Evolutionary conservation across 2,329 filamentous ascomycete genomes (phyloP).

Genomic region (Chrysoporthe deuterocubensis): DNA sequence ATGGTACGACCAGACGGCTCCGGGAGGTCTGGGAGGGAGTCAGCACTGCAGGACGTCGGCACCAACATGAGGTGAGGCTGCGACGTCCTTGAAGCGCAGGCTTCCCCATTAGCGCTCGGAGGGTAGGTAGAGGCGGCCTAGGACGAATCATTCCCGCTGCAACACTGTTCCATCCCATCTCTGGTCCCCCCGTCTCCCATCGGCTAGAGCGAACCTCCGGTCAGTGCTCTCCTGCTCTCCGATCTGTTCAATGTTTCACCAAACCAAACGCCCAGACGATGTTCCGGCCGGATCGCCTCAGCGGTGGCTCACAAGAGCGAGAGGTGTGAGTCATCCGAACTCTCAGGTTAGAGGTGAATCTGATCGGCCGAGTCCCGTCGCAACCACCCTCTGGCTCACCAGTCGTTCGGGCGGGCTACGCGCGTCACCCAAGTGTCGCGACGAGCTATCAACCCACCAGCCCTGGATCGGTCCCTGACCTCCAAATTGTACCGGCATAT

Average conservation of each 20-base stretch:
- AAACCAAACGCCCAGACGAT: conserved; percentile 4
- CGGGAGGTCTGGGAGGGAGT: too few relatives aligned
- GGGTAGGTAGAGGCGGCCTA: not conserved
- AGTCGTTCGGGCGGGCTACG: not conserved
- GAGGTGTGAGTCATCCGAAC: not conserved
- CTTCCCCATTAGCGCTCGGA: not conserved
- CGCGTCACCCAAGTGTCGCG: not conserved
- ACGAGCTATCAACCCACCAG: not conserved
- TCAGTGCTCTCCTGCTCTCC: not conserved
- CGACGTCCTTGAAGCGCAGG: not conserved
- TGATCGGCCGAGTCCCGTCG: not conserved
- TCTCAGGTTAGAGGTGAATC: not conserved
- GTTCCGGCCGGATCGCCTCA: not conserved
- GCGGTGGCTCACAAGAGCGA: not conserved
- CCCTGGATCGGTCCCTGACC: not conserved
- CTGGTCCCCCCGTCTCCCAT: not conserved
- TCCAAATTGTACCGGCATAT: not conserved
- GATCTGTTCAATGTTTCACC: conserved; percentile 11
- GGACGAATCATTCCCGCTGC: not conserved
- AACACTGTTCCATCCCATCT: conserved; percentile 10
- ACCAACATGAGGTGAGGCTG: not conserved
- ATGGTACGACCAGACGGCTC: too few relatives aligned
- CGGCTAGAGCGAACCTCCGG: not conserved
- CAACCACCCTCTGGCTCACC: not conserved
- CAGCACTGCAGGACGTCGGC: too few relatives aligned